Conservation (phyloP, 345 rosid genomes). For the Boechera stricta region DNA sequence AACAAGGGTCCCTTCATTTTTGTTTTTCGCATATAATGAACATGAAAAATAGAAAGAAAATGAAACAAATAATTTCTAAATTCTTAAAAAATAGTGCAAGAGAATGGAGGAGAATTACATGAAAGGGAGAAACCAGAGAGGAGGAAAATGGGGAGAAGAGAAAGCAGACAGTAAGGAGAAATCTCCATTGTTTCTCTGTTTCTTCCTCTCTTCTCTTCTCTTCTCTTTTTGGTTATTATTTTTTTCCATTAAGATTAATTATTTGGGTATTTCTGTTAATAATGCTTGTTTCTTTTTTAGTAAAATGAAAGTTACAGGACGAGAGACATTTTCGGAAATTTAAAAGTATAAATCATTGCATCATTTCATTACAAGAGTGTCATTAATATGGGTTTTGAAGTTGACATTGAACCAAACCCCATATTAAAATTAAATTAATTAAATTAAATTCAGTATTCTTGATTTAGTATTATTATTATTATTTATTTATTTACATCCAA, state of each 20-base stretch:
- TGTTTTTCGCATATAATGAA: background rate
- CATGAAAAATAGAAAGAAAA: background rate
- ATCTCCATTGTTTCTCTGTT: conserved; percentile 48
- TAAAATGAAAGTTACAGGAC: conserved; percentile 17
- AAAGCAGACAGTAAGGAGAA: conserved; percentile 38
- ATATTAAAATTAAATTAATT: background rate
- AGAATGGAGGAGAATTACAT: conserved; percentile 43
- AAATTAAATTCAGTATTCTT: background rate
- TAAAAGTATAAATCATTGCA: background rate
- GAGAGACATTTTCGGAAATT: conserved; percentile 45
- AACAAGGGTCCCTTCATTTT: no score
- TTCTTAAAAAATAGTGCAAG: background rate
- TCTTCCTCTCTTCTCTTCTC: conserved; percentile 11
- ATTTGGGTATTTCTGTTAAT: background rate
- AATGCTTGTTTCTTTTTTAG: conserved; percentile 7
- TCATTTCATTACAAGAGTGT: background rate
- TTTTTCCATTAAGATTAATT: background rate
- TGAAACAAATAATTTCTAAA: background rate
- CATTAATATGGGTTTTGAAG: background rate
- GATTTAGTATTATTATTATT: background rate
- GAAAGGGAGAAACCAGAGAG: conserved; percentile 46
- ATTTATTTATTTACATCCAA: no score
- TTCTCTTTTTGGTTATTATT: background rate
- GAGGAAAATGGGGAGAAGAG: conserved; percentile 47
- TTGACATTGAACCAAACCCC: background rate